These are phyloP conservation scores for Fraxinus sp. DNA, from an alignment of 305 asterid genomes.

Conservation along the genomic window DNA sequence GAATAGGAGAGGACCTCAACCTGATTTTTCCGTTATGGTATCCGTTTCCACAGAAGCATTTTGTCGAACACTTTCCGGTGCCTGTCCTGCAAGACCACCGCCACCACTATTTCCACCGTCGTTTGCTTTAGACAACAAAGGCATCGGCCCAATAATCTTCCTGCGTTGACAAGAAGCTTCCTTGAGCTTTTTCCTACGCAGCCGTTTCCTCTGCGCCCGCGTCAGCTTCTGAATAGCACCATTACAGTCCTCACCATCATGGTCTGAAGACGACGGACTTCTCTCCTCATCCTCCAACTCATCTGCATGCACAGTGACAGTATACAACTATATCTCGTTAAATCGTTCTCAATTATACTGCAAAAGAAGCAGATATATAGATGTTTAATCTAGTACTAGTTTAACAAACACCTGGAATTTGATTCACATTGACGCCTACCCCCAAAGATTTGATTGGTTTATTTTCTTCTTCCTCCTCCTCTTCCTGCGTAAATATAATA, in stretches of 20 bases:
- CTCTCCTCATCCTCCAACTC: conserved; percentile 35
- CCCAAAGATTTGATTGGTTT: not conserved
- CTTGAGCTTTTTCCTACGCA: conserved; percentile 64
- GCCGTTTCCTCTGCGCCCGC: conserved; percentile 80
- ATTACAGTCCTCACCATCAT: conserved; percentile 19
- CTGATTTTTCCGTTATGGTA: conserved; percentile 17
- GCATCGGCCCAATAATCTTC: conserved; percentile 65
- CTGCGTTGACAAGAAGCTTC: conserved; percentile 44
- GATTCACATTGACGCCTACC: conserved; percentile 21
- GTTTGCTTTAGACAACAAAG: conserved; percentile 35
- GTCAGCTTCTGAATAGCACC: conserved; percentile 41
- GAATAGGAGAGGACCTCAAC: conserved; percentile 23
- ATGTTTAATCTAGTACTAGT: conserved; percentile 5
- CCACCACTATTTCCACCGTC: not conserved
- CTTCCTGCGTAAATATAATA: conserved; percentile 28
- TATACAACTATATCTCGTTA: not conserved
- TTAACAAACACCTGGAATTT: conserved; percentile 41
- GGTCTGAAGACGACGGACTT: conserved; percentile 30
- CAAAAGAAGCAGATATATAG: not conserved
- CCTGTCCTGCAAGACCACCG: conserved; percentile 4
- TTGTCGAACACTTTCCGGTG: conserved; percentile 46
- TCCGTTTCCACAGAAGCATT: conserved; percentile 31
- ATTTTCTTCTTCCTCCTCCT: conserved; percentile 26
- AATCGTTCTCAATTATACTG: not conserved
- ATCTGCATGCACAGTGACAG: conserved; percentile 32